Evolutionary conservation across 805 yeast species (phyloP), one percentile per base, ranked within the genome.

Genomic region (Saitoella complicata): DNA sequence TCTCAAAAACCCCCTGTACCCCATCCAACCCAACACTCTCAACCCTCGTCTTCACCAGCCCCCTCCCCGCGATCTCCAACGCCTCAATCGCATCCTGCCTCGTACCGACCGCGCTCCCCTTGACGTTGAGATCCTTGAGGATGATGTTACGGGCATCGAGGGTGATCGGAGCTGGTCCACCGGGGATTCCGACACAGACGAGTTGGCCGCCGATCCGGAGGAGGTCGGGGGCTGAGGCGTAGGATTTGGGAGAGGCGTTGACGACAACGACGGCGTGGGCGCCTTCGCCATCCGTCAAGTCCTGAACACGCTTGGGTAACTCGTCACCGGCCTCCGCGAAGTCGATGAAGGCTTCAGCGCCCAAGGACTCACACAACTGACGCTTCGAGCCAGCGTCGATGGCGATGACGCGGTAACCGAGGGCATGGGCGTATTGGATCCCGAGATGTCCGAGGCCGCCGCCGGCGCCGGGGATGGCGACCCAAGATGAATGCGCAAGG

Each of bases 391-490:
- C 36, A 33, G 11, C 10, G 11, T 33, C 36, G 52, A 80, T 76
- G 54, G 74, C 85, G 44, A 80, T 56, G 45, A 78, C 82, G 57
- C 83, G 70, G 65, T 66, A 68, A 53, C 85, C 86, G 85, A 80
- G 78, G 48, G 83, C 84, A 58, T 65, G 70, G 48, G 84, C 86
- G 66, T 75, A 79, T 33, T 33, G 36, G 11, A 33, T 33, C 10
- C n/a, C 36, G 11, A 33, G 36, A 33, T 33, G 36, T 11, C 36
- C 36, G 10, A 33, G 11, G 11, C 36, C 36, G 4, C 36, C 36
- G 2, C n/a, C 11, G 11, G 36, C 36, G 11, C 36, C 36, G 11
- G 11, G 11, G 11, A 33, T 11, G 10, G 11, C 36, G 10, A 33
- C 36, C 10, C 21, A 21, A 4, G 21, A 21, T 21, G 36, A 33